phyloP scores from a whole-genome alignment of 306 rosid genomes.

The Cicer arietinum region DNA sequence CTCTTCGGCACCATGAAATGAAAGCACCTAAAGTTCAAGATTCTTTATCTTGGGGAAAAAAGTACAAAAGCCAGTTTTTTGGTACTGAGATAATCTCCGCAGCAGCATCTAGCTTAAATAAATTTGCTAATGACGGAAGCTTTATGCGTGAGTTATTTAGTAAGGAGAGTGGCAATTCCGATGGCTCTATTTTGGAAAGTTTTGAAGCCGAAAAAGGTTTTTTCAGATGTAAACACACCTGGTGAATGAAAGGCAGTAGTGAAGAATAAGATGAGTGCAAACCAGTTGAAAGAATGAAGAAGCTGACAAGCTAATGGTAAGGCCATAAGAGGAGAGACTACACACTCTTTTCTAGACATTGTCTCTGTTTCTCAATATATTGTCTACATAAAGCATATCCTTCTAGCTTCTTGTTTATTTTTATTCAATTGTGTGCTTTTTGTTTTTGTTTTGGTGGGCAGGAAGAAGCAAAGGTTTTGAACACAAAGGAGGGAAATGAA shows the following conservation, averaged over 20 bases:
- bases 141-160: conserved; percentile 59
- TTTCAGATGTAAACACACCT: conserved; percentile 43
- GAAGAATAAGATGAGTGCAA: conserved; percentile 69
- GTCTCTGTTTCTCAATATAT: neutral
- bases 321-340: conserved; percentile 35
- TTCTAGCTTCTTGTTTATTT: conserved; percentile 39
- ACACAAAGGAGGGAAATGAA: conserved; percentile 50
- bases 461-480: conserved; percentile 76
- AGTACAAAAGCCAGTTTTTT: conserved; percentile 52
- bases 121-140: conserved; percentile 74
- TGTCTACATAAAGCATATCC: conserved; percentile 27
- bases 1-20: conserved; percentile 64
- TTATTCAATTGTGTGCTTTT: conserved; percentile 13
- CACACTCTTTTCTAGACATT: neutral
- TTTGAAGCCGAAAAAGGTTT: conserved; percentile 42
- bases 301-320: conserved; percentile 82
- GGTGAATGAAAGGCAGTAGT: conserved; percentile 44
- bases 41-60: conserved; percentile 78
- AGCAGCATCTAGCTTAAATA: conserved; percentile 77
- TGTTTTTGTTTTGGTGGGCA: conserved; percentile 43
- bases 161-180: conserved; percentile 47
- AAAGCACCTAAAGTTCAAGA: conserved; percentile 76
- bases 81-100: conserved; percentile 64
- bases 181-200: conserved; percentile 50
- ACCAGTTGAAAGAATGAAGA: conserved; percentile 87